Evolutionary conservation across 345 rosid genomes (phyloP).

Genomic region (Camelina sativa): DNA sequence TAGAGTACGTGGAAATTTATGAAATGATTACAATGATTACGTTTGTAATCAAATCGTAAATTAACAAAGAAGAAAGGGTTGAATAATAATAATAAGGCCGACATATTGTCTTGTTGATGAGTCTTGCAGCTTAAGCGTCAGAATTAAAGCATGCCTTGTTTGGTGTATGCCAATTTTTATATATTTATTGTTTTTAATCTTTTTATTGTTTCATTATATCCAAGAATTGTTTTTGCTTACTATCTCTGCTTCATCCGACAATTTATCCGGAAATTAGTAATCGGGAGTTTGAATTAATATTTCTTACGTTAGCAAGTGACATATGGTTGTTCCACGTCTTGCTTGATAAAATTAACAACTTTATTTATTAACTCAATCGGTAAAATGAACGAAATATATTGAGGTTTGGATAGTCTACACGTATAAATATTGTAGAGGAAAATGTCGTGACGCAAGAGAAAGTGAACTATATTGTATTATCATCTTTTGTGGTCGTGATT

Average conservation of each 20-base stretch:
- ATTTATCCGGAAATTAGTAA: conserved; percentile 10
- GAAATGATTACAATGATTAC: conserved; percentile 34
- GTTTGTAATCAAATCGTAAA: conserved; percentile 6
- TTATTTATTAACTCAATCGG: not conserved
- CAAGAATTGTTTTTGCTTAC: not conserved
- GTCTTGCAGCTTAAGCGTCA: conserved; percentile 28
- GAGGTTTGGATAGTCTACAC: not conserved
- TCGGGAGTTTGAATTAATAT: not conserved
- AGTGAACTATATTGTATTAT: conserved; percentile 12
- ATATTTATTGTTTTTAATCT: not conserved
- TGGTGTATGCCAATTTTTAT: conserved; percentile 26
- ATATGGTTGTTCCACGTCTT: no score
- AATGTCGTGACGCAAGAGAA: conserved; percentile 6
- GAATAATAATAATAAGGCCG: not conserved
- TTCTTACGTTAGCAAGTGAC: conserved; percentile 3
- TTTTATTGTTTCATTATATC: not conserved
- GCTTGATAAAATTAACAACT: not conserved
- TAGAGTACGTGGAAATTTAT: conserved; percentile 20
- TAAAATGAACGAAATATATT: not conserved
- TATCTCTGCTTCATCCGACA: conserved; percentile 23
- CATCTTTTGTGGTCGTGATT: conserved; percentile 30
- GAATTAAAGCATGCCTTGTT: conserved; percentile 33
- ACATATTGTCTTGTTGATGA: conserved; percentile 15
- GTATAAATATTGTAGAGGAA: conserved; percentile 4
- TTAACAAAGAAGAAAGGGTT: conserved; percentile 21